phyloP scores from a whole-genome alignment of 768 basidiomycete genomes.

The Myochromella boudieri region DNA sequence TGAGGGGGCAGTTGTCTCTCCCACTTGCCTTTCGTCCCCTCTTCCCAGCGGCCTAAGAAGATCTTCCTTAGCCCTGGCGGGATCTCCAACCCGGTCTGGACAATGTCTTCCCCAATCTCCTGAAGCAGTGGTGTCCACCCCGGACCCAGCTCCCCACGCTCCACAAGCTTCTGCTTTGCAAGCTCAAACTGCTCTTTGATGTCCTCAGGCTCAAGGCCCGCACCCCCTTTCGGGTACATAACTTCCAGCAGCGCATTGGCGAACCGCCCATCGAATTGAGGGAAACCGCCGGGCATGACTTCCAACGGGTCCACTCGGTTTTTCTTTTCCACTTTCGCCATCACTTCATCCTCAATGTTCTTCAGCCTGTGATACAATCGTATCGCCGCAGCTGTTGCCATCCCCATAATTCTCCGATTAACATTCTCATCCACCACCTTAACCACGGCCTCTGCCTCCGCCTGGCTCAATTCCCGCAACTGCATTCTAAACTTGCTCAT shows the following conservation, averaged over 20 bases:
- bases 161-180: background rate
- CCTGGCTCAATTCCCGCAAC: too few relatives aligned
- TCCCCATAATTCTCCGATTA: too few relatives aligned
- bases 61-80: conserved; percentile 19
- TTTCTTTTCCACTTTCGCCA: too few relatives aligned
- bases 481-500: too few relatives aligned
- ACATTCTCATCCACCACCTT: too few relatives aligned
- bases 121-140: conserved; percentile 17
- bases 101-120: conserved; percentile 17
- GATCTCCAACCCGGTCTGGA: conserved; percentile 16
- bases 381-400: too few relatives aligned
- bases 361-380: too few relatives aligned
- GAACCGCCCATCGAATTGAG: conserved; percentile 60
- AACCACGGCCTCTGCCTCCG: too few relatives aligned
- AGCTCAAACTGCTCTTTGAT: background rate
- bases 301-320: too few relatives aligned
- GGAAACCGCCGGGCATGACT: conserved; percentile 35
- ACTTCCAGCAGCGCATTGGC: conserved; percentile 62
- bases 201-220: conserved; percentile 3
- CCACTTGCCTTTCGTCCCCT: conserved; percentile 1
- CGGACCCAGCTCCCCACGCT: background rate
- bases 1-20: background rate
- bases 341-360: conserved; percentile 2
- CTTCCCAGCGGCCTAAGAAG: conserved; percentile 16
- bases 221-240: conserved; percentile 21